phyloP scores from a whole-genome alignment of 768 basidiomycete species.

The Porphyrellus cyaneotinctus region DNA sequence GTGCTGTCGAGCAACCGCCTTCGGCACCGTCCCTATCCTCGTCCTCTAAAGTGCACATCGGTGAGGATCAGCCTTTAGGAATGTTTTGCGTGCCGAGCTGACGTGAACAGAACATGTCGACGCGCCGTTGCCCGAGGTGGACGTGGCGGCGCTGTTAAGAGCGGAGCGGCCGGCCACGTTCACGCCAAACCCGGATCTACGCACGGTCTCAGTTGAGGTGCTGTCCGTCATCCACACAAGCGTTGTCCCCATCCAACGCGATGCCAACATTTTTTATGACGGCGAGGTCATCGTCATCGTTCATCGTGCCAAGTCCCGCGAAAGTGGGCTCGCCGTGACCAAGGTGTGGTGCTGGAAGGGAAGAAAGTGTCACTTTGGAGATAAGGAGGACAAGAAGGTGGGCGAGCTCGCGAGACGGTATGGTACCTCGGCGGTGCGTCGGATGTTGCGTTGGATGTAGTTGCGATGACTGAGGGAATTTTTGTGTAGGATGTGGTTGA shows the following conservation, averaged over 20 bases:
- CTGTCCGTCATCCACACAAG: slow-evolving; percentile 53
- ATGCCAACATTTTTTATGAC: slow-evolving; percentile 65
- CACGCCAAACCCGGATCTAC: slow-evolving; percentile 33
- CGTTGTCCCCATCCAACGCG: slow-evolving; percentile 42
- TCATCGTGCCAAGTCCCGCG: slow-evolving; percentile 61
- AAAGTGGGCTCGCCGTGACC: slow-evolving; percentile 63
- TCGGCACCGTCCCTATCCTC: not conserved
- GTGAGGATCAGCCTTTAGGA: slow-evolving; percentile 20
- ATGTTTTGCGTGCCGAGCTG: not conserved
- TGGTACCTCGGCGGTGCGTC: slow-evolving; percentile 56
- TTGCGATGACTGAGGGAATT: too few species aligned
- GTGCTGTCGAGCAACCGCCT: not conserved
- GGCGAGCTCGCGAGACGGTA: slow-evolving; percentile 71
- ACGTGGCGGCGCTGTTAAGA: slow-evolving; percentile 46
- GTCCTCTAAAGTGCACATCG: slow-evolving; percentile 29
- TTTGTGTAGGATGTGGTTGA: slow-evolving; percentile 35
- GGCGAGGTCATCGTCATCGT: slow-evolving; percentile 65
- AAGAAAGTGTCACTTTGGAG: slow-evolving; percentile 45
- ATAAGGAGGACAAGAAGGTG: slow-evolving; percentile 62
- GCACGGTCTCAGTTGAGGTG: slow-evolving; percentile 72
- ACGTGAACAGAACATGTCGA: slow-evolving; percentile 36
- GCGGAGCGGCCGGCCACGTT: slow-evolving; percentile 13
- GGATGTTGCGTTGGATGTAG: not conserved
- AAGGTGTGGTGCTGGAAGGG: slow-evolving; percentile 79
- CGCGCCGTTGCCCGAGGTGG: slow-evolving; percentile 43